These are phyloP conservation scores for Solanum hybrid DNA, from an alignment of 305 asterid species.

Conservation along the genomic window DNA sequence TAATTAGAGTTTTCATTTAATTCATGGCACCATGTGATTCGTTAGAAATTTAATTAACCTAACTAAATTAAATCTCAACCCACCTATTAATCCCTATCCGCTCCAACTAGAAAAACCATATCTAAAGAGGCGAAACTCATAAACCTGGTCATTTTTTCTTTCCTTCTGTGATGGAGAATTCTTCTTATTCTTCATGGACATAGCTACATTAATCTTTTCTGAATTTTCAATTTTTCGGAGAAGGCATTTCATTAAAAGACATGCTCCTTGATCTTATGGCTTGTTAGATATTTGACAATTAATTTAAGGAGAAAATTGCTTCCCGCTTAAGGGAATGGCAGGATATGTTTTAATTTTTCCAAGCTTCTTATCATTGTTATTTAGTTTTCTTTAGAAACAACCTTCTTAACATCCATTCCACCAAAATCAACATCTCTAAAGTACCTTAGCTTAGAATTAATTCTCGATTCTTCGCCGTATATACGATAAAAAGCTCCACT, in stretches of 20 bases:
- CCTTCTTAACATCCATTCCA: not conserved
- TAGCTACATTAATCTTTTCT: not conserved
- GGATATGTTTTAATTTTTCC: not conserved
- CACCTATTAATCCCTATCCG: not conserved
- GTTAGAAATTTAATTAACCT: not conserved
- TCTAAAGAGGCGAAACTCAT: not conserved
- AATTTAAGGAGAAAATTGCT: too few relatives aligned
- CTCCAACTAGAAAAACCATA: not conserved
- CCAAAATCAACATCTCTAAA: not conserved
- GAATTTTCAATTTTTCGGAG: not conserved
- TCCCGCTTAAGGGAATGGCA: not conserved
- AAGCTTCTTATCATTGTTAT: too few relatives aligned
- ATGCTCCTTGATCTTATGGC: not conserved
- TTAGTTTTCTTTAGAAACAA: not conserved
- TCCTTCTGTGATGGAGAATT: not conserved
- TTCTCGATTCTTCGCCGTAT: not conserved
- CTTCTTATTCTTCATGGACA: not conserved
- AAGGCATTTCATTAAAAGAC: not conserved
- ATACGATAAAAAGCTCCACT: not conserved
- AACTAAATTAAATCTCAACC: not conserved
- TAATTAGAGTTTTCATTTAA: not conserved
- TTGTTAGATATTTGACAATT: not conserved
- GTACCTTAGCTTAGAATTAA: not conserved
- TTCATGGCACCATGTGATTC: not conserved
- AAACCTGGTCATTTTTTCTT: not conserved